Evolutionary conservation across 75 land plant species (phyloP).

Genomic region (Pinus taeda): DNA sequence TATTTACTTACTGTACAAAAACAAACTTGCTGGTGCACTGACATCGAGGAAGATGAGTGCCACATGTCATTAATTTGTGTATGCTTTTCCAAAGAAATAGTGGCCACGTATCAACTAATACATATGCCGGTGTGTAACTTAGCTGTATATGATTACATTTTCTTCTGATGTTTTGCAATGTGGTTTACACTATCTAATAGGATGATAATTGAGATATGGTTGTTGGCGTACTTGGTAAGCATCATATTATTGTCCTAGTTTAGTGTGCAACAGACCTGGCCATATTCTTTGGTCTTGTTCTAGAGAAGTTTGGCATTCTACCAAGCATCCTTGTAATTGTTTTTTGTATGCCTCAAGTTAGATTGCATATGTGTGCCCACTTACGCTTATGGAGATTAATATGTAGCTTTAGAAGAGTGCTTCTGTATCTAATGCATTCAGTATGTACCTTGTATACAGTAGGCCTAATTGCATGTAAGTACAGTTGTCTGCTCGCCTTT

Average conservation of each 20-base stretch:
- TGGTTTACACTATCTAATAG: not conserved
- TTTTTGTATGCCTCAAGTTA: not conserved
- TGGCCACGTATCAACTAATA: not conserved
- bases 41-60: not conserved
- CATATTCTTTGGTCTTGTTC: constrained; percentile 6
- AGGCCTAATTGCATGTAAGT: not conserved
- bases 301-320: not conserved
- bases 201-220: not conserved
- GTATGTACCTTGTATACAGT: not conserved
- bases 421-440: not conserved
- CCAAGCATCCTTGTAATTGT: not conserved
- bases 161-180: not conserved
- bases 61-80: not conserved
- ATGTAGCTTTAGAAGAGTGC: not conserved
- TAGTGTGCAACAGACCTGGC: not conserved
- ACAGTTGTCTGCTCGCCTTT: not conserved
- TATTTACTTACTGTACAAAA: too few relatives aligned
- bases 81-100: not conserved
- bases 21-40: not conserved
- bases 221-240: not conserved
- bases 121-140: not conserved
- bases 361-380: not conserved
- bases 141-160: not conserved
- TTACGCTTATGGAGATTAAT: not conserved
- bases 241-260: not conserved